Base-by-base conservation (phyloP, 768 basidiomycete species). In the Naganishia kalamii region DNA sequence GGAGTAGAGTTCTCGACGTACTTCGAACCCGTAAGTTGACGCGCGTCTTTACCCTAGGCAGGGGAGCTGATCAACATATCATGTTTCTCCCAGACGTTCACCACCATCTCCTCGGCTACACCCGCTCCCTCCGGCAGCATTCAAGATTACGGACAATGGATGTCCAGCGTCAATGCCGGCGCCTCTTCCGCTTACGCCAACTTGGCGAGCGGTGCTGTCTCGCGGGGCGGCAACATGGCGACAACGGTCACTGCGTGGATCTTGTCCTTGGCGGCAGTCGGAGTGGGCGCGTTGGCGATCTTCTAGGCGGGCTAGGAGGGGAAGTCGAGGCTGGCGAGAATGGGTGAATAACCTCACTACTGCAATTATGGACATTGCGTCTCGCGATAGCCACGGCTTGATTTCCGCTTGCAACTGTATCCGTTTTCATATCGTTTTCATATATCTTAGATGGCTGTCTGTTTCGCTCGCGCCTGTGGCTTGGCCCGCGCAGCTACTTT, bases 61-160 rank as follows among this genome's bases (percentile, higher is more conserved):
- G 6, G 23, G 25, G 17, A 17, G 5, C 27, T n/a, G 23, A 15
- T 23, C 40, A n/a, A 37, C 54, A 27, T 2, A 15, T 25, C 21
- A 6, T 15, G 1, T 52, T n/a, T 15, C 10, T 27, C 25, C 37
- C 25, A 61, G 60, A 61, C 44, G 15, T 61, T 46, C 27, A 61
- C 60, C 5, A 46, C 63, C n/a, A 41, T 52, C 40, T 51, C 40
- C 32, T 47, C 44, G n/a, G 63, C 47, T 52, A 41, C 35, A 33
- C 63, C 63, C 40, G 63, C 47, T 40, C 41, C 63, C 11, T 47
- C 63, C 37, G 63, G 63, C 29, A 25, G 51, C 2, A 54, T 64
- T 37, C 49, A 43, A 30, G 63, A 54, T n/a, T 64, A 64, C 51
- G 30, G 23, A 13, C 19, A 64, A 21, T 64, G 57, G 40, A 21